Evolutionary conservation across 352 stramenopile species (phyloP).

Genomic region (Phytophthora constricta): DNA sequence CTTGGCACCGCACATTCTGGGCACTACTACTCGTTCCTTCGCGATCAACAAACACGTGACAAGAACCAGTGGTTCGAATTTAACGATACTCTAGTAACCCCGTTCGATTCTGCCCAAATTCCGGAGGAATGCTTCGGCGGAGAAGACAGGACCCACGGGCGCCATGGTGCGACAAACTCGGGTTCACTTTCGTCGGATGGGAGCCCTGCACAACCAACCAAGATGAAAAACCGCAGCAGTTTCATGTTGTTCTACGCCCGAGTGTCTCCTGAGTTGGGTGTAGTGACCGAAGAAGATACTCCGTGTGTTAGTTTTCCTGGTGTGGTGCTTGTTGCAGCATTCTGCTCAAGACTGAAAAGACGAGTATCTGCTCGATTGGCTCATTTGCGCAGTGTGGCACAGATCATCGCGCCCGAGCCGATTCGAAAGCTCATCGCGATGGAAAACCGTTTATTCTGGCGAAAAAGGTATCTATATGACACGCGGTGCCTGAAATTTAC

Average conservation of each 20-base stretch:
- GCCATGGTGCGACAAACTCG: slow-evolving; percentile 30
- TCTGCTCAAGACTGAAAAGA: slow-evolving; percentile 49
- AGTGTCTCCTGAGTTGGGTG: slow-evolving; percentile 47
- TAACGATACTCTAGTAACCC: slow-evolving; percentile 86
- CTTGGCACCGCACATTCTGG: slow-evolving; percentile 88
- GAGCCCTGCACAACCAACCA: slow-evolving; percentile 25
- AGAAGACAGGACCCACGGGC: slow-evolving; percentile 39
- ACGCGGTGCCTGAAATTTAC: slow-evolving; percentile 80
- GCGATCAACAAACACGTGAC: slow-evolving; percentile 58
- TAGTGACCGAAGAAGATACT: slow-evolving; percentile 25
- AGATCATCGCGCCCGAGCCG: slow-evolving; percentile 68
- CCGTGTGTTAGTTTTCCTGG: slow-evolving; percentile 33
- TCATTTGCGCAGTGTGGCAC: slow-evolving; percentile 50
- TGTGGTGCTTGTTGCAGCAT: slow-evolving; percentile 43
- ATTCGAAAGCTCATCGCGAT: slow-evolving; percentile 82
- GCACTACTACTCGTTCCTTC: slow-evolving; percentile 92
- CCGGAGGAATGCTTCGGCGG: slow-evolving; percentile 78
- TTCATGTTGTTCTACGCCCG: slow-evolving; percentile 91
- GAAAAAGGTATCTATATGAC: slow-evolving; percentile 87
- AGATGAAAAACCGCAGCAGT: slow-evolving; percentile 86
- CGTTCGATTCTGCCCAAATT: slow-evolving; percentile 76
- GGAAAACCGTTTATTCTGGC: slow-evolving; percentile 88
- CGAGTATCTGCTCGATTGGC: slow-evolving; percentile 40
- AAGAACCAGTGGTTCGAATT: slow-evolving; percentile 84
- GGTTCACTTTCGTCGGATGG: slow-evolving; percentile 22